These are phyloP conservation scores for Protea cynaroides DNA, from an alignment of 164 flowering plant species.

Conservation along the genomic window DNA sequence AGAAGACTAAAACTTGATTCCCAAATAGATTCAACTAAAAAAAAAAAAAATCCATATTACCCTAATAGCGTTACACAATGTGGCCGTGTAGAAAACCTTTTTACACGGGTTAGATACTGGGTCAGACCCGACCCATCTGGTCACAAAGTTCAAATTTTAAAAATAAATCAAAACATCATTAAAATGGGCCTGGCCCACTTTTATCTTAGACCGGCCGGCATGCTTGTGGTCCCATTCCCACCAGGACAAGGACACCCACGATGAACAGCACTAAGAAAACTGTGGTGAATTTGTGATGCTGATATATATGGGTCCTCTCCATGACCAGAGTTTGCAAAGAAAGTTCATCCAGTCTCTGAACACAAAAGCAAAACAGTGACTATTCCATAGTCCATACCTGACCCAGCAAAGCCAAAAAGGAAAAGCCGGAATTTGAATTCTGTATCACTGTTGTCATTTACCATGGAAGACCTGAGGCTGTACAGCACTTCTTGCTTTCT, in stretches of 20 bases:
- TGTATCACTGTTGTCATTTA: constrained; percentile 2
- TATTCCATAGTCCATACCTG: background rate
- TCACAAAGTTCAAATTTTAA: background rate
- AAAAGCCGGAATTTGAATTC: constrained; percentile 41
- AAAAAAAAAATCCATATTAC: too few relatives aligned
- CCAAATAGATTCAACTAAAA: too few relatives aligned
- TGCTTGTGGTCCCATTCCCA: background rate
- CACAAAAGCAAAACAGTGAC: background rate
- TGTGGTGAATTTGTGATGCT: background rate
- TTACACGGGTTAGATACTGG: background rate
- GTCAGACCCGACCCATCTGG: background rate
- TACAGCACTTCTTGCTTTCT: constrained; percentile 6
- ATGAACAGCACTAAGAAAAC: background rate
- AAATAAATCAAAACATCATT: background rate
- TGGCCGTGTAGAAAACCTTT: too few relatives aligned
- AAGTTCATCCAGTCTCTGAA: constrained; percentile 4
- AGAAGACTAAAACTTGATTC: too few relatives aligned
- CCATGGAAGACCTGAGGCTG: background rate
- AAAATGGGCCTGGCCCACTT: background rate
- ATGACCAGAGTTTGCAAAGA: constrained; percentile 14
- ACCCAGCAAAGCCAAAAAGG: constrained; percentile 10
- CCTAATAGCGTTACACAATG: too few relatives aligned
- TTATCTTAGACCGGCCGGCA: background rate
- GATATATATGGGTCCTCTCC: background rate
- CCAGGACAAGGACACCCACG: background rate